phyloP scores from a whole-genome alignment of 2,329 filamentous ascomycete species.

The Alternaria viburni region DNA sequence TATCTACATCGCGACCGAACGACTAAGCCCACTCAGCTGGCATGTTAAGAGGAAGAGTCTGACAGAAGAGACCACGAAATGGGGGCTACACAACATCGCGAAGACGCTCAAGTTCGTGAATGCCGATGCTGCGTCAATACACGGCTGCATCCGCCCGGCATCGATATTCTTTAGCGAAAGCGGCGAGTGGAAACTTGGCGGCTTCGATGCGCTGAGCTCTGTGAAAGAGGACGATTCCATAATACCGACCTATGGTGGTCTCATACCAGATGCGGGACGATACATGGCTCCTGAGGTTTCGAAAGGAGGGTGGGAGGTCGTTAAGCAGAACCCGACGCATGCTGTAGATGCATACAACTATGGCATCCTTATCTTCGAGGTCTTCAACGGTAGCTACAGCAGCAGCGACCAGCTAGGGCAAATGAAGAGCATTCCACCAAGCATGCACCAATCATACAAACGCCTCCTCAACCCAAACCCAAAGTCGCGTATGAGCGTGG shows the following conservation, averaged over 20 bases:
- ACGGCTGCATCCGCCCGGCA: conserved; percentile 82
- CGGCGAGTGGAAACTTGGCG: conserved; percentile 95
- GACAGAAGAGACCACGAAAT: conserved; percentile 92
- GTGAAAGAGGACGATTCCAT: conserved; percentile 95
- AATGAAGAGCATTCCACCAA: conserved; percentile 82
- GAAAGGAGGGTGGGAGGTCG: conserved; percentile 86
- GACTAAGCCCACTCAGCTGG: conserved; percentile 86
- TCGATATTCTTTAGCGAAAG: conserved; percentile 95
- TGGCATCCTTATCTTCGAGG: conserved; percentile 83
- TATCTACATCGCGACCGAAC: conserved; percentile 95
- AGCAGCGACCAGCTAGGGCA: conserved; percentile 81
- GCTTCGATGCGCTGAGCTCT: conserved; percentile 91
- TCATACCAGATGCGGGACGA: conserved; percentile 81
- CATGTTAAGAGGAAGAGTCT: conserved; percentile 86
- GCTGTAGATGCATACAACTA: conserved; percentile 89
- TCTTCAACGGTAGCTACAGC: conserved; percentile 84
- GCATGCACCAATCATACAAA: conserved; percentile 91
- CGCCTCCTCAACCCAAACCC: conserved; percentile 87
- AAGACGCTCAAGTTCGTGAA: conserved; percentile 97
- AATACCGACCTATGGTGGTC: conserved; percentile 87
- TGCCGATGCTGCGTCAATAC: conserved; percentile 87
- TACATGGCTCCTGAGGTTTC: conserved; percentile 89
- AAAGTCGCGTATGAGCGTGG: conserved; percentile 82
- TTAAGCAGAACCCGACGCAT: conserved; percentile 80
- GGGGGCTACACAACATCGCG: conserved; percentile 89